phyloP scores from a whole-genome alignment of 2,329 filamentous ascomycete species.

The Colletotrichum sojae region DNA sequence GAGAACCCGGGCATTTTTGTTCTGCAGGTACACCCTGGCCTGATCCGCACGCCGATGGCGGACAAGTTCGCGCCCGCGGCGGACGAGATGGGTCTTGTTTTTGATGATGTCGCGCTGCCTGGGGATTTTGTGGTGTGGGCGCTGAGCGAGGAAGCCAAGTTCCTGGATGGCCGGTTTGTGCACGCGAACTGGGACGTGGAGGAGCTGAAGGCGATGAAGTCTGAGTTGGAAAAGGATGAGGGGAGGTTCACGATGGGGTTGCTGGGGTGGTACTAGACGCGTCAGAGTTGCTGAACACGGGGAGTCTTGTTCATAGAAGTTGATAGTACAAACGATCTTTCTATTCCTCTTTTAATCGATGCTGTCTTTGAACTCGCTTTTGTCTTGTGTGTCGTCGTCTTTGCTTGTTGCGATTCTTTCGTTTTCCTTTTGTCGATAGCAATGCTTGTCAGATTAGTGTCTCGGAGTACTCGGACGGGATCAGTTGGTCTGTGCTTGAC shows the following conservation, averaged over 20 bases:
- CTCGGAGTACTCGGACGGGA: no score
- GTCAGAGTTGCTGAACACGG: background rate
- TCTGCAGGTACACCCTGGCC: slow-evolving; percentile 57
- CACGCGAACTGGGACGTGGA: slow-evolving; percentile 68
- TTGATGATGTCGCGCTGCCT: slow-evolving; percentile 44
- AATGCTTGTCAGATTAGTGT: no score
- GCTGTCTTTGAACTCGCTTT: no score
- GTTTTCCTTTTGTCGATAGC: no score
- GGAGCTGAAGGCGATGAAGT: slow-evolving; percentile 55
- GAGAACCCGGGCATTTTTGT: slow-evolving; percentile 57
- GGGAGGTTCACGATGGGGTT: slow-evolving; percentile 36
- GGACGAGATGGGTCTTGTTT: background rate
- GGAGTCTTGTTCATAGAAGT: background rate
- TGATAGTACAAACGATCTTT: no score
- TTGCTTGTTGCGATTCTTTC: no score
- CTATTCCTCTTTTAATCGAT: background rate
- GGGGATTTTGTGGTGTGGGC: slow-evolving; percentile 60
- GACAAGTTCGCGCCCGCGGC: slow-evolving; percentile 26
- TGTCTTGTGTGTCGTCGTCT: no score
- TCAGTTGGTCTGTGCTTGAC: no score
- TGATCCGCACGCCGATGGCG: slow-evolving; percentile 35
- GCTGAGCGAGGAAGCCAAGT: slow-evolving; percentile 58
- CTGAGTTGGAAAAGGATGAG: slow-evolving; percentile 25
- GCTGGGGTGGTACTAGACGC: slow-evolving; percentile 29
- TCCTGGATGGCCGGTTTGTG: slow-evolving; percentile 60